Evolutionary conservation across 345 rosid genomes (phyloP).

Genomic region (Citrus unshiu): DNA sequence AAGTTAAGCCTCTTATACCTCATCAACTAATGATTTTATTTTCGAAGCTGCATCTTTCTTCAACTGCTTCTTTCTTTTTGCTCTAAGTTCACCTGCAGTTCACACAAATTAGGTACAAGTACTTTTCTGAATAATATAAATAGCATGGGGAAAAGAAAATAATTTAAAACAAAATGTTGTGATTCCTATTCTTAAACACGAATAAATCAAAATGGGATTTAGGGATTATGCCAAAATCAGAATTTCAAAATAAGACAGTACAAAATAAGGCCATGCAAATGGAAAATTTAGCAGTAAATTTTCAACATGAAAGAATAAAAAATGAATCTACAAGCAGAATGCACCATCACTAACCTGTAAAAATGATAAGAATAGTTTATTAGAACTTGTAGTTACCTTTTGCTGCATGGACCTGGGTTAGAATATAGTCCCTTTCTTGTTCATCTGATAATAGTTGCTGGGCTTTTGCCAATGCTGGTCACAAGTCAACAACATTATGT

Average conservation of each 20-base stretch:
- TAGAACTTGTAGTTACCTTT: constrained; percentile 49
- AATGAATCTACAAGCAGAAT: constrained; percentile 1
- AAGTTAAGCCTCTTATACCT: constrained; percentile 44
- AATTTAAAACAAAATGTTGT: not conserved
- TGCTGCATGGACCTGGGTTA: constrained; percentile 79
- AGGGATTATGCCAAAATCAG: not conserved
- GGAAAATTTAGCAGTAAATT: not conserved
- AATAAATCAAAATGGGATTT: not conserved
- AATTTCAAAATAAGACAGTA: not conserved
- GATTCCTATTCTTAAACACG: not conserved
- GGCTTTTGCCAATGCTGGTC: constrained; percentile 89
- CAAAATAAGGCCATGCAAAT: not conserved
- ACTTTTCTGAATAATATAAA: not conserved
- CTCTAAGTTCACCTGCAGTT: constrained; percentile 83
- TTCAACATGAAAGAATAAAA: not conserved
- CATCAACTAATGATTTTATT: constrained; percentile 85
- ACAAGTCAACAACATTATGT: constrained; percentile 23
- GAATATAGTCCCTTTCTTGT: constrained; percentile 89
- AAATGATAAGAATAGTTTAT: not conserved
- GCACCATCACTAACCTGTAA: not conserved
- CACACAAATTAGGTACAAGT: constrained; percentile 18
- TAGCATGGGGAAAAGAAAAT: not conserved
- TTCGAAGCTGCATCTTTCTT: constrained; percentile 95
- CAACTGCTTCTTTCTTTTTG: constrained; percentile 90
- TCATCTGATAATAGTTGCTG: constrained; percentile 76